Evolutionary conservation across 129 eudicot species (phyloP).

Genomic region (Saussurea involucrata): DNA sequence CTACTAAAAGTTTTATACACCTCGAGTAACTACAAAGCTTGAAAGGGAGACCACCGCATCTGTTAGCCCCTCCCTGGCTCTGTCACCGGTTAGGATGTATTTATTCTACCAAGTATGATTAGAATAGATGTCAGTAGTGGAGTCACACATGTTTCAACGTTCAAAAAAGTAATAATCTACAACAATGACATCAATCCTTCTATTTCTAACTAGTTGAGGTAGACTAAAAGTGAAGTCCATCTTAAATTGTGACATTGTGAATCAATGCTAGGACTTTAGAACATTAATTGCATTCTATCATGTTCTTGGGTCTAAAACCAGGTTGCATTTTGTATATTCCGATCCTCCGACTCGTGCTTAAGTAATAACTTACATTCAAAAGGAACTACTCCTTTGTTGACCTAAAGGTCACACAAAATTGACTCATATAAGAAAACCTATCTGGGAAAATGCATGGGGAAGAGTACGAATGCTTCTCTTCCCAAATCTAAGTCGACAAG

Average conservation of each 20-base stretch:
- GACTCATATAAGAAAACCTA: neutral
- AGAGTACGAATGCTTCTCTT: neutral
- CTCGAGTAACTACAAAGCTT: neutral
- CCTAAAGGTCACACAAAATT: neutral
- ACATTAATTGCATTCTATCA: no score
- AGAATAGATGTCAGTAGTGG: neutral
- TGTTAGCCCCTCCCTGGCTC: neutral
- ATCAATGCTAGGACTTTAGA: no score
- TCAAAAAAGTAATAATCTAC: neutral
- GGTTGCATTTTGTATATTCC: neutral
- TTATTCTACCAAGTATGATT: neutral
- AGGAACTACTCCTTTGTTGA: neutral
- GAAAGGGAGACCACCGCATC: neutral
- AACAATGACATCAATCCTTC: neutral
- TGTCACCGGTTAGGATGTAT: neutral
- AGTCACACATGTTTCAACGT: constrained; percentile 5
- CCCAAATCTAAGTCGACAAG: neutral
- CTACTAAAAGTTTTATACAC: neutral
- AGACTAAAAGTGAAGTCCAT: no score
- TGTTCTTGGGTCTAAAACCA: neutral
- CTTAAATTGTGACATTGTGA: no score
- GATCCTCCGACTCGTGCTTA: neutral
- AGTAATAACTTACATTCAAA: neutral
- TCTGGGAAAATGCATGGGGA: neutral
- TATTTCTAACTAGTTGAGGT: neutral